phyloP scores from a whole-genome alignment of 108 stramenopile species.

The Asterionellopsis glacialis region DNA sequence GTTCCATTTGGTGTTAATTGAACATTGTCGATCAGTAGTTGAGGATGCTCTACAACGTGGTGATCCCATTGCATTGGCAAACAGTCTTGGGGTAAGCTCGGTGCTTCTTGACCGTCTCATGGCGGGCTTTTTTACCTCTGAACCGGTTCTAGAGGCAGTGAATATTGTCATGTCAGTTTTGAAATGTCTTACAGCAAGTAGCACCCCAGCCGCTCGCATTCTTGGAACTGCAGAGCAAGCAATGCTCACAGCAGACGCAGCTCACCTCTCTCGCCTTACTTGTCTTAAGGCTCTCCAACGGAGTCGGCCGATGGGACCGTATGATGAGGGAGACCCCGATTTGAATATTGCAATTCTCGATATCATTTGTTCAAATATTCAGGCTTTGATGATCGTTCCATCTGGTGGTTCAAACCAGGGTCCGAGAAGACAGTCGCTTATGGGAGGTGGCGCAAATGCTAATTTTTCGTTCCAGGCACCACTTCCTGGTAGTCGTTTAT shows the following conservation, averaged over 20 bases:
- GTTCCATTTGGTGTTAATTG: conserved; percentile 74
- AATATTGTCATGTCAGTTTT: conserved; percentile 47
- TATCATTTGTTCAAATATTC: conserved; percentile 44
- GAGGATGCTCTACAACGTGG: conserved; percentile 76
- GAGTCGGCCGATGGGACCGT: conserved; percentile 51
- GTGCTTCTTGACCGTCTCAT: conserved; percentile 74
- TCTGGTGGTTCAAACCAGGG: conserved; percentile 29
- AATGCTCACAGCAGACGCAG: conserved; percentile 67
- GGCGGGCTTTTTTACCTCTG: conserved; percentile 72
- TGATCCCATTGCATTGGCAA: conserved; percentile 65
- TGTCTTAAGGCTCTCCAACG: conserved; percentile 56
- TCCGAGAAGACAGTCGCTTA: conserved; percentile 1
- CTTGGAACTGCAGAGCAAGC: conserved; percentile 49
- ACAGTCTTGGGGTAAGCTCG: conserved; percentile 72
- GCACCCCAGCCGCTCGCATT: conserved; percentile 47
- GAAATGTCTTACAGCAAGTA: conserved; percentile 47
- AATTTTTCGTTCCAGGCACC: conserved; percentile 33
- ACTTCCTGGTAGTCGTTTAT: conserved; percentile 41
- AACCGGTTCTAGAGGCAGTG: conserved; percentile 55
- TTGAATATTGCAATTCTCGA: conserved; percentile 54
- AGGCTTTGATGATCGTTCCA: conserved; percentile 63
- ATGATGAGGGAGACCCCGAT: conserved; percentile 60
- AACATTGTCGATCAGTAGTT: conserved; percentile 57
- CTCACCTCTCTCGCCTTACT: conserved; percentile 68
- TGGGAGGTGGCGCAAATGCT: conserved; percentile 10